Base-by-base conservation (phyloP, 2,329 filamentous ascomycete species). In the Colletotrichum sp. region DNA sequence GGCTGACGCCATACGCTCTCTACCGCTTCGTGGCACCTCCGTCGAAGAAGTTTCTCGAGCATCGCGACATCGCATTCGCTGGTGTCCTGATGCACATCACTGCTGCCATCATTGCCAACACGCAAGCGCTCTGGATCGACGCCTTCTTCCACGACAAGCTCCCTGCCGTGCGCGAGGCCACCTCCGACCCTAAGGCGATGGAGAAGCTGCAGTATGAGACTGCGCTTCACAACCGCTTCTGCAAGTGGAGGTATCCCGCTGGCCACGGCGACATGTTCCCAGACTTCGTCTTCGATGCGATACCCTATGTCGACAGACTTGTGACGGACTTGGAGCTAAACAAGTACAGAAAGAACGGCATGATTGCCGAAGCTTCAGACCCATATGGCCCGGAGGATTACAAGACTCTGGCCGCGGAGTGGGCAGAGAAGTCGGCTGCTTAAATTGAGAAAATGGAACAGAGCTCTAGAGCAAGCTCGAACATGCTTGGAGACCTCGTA, bases 271-370 rank as follows among this genome's bases (percentile, higher is more conserved):
- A 86, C 52, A 88, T 87, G 80, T 87, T 89, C 74, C 93, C 93
- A 0, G 94, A 95, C 81, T 93, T 96, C 78, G 92, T 94, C 22
- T 96, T 96, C 80, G 95, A 97, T 82, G 90, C 90, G 0, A 82
- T 96, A 70, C 94, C 94, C 6, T 97, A 95, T 74, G 81, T 95
- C 22, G 94, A 96, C 82, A 80, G 93, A 80, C 82, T 96, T 80
- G 81, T 94, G 75, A 84, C 85, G 6, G 94, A 96, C 81, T 79
- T 96, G 71, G 93, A 91, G 0, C 82, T 96, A 70, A 84, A 88
- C 22, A 85, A 85, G 16, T 86, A 89, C 77, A 85, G 91, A 39
- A 94, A 93, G 85, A 83, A 87, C 71, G 87, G 89, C 1, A 86
- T 84, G 79, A 79, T 88, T 67, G 84, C 84, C 1, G 91, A 93